Percentiles rank a stretch among this genome's conserved stretches.
phyloP scores from a whole-genome alignment of 441 rosid species.

The Aquilaria agallochum region DNA sequence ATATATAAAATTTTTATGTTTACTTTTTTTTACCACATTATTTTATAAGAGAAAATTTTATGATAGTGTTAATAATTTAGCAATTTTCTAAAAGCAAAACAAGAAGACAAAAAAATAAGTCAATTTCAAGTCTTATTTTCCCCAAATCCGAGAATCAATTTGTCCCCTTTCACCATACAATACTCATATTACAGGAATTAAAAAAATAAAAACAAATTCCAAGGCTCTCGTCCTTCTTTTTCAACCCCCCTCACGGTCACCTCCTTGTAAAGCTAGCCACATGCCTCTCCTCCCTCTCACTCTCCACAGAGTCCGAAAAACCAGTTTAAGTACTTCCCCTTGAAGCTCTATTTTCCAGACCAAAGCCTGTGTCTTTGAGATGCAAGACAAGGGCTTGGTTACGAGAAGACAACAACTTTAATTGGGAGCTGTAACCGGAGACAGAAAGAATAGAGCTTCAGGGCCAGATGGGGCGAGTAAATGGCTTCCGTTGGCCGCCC shows the following conservation, averaged over 20 bases:
- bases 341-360: too few relatives aligned
- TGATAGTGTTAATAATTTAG: too few relatives aligned
- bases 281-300: conserved; percentile 10
- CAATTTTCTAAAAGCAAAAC: neutral
- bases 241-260: conserved; percentile 9
- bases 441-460: neutral
- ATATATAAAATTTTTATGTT: too few relatives aligned
- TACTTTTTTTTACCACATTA: too few relatives aligned
- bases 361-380: too few relatives aligned
- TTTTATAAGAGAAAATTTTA: too few relatives aligned
- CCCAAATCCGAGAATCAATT: conserved; percentile 10
- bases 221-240: conserved; percentile 12
- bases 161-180: conserved; percentile 9
- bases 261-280: conserved; percentile 22
- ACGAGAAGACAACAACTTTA: conserved; percentile 12
- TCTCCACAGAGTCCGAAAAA: neutral
- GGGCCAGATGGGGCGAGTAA: conserved; percentile 29
- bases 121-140: conserved; percentile 20
- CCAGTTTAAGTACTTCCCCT: too few relatives aligned
- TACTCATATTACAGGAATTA: neutral
- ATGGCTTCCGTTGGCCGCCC: conserved; percentile 51
- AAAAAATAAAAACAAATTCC: conserved; percentile 26
- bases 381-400: conserved; percentile 15
- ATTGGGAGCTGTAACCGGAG: neutral
- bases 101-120: conserved; percentile 15